Evolutionary conservation across 1,284 basidiomycete species (phyloP).

Genomic region (Ustilago hordei): DNA sequence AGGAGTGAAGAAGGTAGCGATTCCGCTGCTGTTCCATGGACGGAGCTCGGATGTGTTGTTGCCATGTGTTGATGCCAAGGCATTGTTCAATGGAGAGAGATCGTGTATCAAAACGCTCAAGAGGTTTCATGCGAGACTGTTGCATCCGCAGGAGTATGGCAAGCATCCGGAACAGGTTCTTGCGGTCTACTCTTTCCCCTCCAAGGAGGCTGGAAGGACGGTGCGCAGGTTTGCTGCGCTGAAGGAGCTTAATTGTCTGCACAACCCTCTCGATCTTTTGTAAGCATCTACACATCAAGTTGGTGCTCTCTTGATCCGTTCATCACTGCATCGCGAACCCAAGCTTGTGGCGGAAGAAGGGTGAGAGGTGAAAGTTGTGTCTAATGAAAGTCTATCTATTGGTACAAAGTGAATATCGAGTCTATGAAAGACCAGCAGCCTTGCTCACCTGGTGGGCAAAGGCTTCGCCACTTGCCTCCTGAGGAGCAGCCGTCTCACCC

Average conservation of each 20-base stretch:
- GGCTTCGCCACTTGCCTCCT: conserved; percentile 19
- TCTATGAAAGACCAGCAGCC: conserved; percentile 59
- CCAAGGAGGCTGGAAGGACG: conserved; percentile 23
- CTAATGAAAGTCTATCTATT: conserved; percentile 5
- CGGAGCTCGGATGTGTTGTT: conserved; percentile 28
- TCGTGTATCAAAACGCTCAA: conserved; percentile 20
- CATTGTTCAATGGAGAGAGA: conserved; percentile 27
- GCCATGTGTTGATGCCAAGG: conserved; percentile 34
- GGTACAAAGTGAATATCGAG: conserved; percentile 6
- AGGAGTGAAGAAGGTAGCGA: conserved; percentile 8
- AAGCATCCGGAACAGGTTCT: conserved; percentile 30
- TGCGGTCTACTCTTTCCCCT: conserved; percentile 33
- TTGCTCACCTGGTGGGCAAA: conserved; percentile 64
- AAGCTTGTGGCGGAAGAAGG: not conserved
- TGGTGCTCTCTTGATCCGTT: not conserved
- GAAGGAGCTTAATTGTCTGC: conserved; percentile 28
- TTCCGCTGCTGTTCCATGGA: conserved; percentile 45
- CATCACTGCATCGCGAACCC: not conserved
- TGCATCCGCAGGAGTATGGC: conserved; percentile 25
- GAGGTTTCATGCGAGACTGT: conserved; percentile 30
- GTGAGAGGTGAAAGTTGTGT: conserved; percentile 6
- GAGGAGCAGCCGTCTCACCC: conserved; percentile 62
- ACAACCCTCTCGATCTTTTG: conserved; percentile 22
- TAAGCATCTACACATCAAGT: conserved; percentile 3
- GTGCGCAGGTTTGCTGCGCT: conserved; percentile 42